Evolutionary conservation across 768 basidiomycete genomes (phyloP).

Genomic region (Phlebiopsis gigantea): DNA sequence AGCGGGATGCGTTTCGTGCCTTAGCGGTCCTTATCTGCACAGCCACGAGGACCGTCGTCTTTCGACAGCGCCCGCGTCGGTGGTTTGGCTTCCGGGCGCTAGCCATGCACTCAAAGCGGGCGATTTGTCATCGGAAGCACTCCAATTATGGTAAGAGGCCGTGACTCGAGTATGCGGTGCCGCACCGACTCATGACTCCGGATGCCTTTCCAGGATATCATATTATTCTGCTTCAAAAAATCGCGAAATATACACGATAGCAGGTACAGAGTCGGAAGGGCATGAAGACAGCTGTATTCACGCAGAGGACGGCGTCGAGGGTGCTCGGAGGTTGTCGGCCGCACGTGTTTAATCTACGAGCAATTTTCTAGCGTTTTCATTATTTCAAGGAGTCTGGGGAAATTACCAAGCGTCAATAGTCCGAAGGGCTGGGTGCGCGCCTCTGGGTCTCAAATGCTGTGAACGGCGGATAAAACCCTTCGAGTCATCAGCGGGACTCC

Average conservation of each 20-base stretch:
- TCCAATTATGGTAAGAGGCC: background rate
- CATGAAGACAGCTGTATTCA: background rate
- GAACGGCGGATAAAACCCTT: slow-evolving; percentile 17
- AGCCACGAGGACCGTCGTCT: background rate
- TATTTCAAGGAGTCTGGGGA: slow-evolving; percentile 4
- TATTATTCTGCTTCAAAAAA: background rate
- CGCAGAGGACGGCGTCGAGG: background rate
- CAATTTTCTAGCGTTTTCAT: slow-evolving; percentile 2
- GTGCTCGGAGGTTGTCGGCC: background rate
- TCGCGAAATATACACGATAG: background rate
- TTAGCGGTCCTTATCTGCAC: slow-evolving; percentile 6
- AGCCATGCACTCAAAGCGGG: background rate
- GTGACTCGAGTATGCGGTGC: slow-evolving; percentile 9
- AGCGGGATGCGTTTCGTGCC: background rate
- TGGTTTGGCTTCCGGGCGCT: background rate
- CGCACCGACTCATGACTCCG: background rate
- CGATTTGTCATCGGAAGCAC: slow-evolving; percentile 7
- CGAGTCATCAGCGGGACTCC: slow-evolving; percentile 20
- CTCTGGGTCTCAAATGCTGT: slow-evolving; percentile 27
- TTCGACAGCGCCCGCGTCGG: background rate
- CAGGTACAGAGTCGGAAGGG: background rate
- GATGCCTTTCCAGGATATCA: background rate
- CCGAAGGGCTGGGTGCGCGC: slow-evolving; percentile 14
- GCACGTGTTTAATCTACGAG: background rate
- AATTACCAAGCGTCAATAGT: slow-evolving; percentile 3